Evolutionary conservation across 306 rosid genomes (phyloP), one percentile per base, ranked within the genome.

Genomic region (Nissolia schottii): DNA sequence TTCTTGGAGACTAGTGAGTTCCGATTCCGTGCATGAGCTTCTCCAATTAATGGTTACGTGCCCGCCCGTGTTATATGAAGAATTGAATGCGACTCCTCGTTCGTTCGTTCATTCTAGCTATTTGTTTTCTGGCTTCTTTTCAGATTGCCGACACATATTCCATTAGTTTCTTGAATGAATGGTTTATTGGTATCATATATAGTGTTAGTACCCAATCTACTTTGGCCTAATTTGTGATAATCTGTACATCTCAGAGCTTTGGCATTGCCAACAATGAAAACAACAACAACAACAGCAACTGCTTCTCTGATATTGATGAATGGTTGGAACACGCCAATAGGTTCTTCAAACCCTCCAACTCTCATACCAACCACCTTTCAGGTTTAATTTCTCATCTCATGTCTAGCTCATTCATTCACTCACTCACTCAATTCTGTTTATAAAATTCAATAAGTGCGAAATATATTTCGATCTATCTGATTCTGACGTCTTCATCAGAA

Each of bases 281-380:
- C 7, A 57, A 15, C 41, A 59, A 74, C 65, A 37, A 58, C 12
- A 19, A 16, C 8, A 62, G 73, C 15, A 49, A 27, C 55, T 65
- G 90, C 70, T 57, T 63, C 55, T 69, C 59, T 49, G 83, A 83
- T 34, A 70, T 75, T 69, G 80, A 85, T 70, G 90, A 86, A 61
- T 76, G 86, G 81, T 50, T 84, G 70, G 87, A 86, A 69, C 76
- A 82, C 24, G 80, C 81, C 38, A 74, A 68, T 18, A 84, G 28
- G 37, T 63, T 58, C 70, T 73, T 83, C 63, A 75, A 32, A 43
- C 9, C 67, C 22, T 71, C 73, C 63, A 24, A 67, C 53, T 66
- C 71, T 29, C 59, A 55, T 9, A 56, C 38, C 57, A 56, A 75
- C 73, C 28, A 23, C 50, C 64, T 46, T 41, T 54, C 77, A 73